phyloP scores from a whole-genome alignment of 2,329 filamentous ascomycete species.

The Sporothrix pallida region DNA sequence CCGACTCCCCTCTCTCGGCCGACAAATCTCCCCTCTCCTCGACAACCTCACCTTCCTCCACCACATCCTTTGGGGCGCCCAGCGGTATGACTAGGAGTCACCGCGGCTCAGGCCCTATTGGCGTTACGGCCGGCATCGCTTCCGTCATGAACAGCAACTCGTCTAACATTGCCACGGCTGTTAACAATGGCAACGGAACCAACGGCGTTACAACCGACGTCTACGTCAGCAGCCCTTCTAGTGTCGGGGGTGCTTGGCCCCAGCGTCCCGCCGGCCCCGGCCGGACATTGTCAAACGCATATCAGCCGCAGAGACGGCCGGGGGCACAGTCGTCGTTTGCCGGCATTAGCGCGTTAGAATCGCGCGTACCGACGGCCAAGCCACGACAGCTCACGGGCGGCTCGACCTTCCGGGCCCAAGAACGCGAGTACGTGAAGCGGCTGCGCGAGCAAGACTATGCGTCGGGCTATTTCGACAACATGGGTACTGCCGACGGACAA shows the following conservation, averaged over 20 bases:
- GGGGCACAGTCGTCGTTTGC: conserved; percentile 47
- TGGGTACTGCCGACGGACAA: conserved; percentile 65
- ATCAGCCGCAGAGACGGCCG: conserved; percentile 68
- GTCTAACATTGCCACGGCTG: conserved; percentile 6
- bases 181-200: conserved; percentile 34
- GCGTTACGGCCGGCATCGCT: conserved; percentile 32
- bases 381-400: conserved; percentile 56
- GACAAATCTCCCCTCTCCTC: conserved; percentile 52
- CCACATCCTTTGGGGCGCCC: conserved; percentile 50
- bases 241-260: conserved; percentile 52
- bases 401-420: conserved; percentile 72
- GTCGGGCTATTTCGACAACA: conserved; percentile 76
- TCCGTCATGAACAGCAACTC: conserved; percentile 24
- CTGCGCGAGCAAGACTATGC: conserved; percentile 72
- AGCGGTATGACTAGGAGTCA: conserved; percentile 53
- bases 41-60: conserved; percentile 51
- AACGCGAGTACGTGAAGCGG: conserved; percentile 92
- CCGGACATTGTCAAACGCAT: conserved; percentile 79
- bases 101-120: conserved; percentile 41
- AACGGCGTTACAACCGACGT: conserved; percentile 11
- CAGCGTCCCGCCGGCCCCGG: conserved; percentile 72
- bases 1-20: conserved; percentile 53
- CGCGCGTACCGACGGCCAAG: conserved; percentile 55
- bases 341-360: conserved; percentile 43
- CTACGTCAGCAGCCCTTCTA: conserved; percentile 40